A percentile compares a stretch with the other conserved stretches of the same genome.
Evolutionary conservation across 2,329 filamentous ascomycete genomes (phyloP).

Genomic region (Fusarium nisikadoi): DNA sequence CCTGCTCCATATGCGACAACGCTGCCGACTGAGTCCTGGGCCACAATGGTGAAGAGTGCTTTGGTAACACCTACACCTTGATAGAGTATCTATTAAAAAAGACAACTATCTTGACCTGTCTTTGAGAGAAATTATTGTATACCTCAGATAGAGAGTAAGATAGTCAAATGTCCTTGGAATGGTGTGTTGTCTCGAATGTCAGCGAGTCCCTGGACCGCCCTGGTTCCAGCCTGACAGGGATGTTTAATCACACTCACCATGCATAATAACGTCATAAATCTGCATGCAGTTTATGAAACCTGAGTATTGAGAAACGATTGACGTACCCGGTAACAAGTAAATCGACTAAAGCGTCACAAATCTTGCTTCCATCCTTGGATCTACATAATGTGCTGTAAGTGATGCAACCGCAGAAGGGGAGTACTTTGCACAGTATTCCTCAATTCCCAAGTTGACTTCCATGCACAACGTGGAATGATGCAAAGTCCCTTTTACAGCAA

Average conservation of each 20-base stretch:
- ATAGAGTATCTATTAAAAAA: neutral
- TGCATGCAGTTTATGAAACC: conserved; percentile 17
- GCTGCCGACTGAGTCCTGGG: neutral
- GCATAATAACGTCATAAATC: conserved; percentile 36
- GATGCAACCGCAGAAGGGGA: conserved; percentile 17
- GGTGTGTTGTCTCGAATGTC: neutral
- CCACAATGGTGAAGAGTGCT: neutral
- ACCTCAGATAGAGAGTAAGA: neutral
- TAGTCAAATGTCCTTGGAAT: no score
- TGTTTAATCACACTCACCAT: conserved; percentile 5
- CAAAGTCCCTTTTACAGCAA: neutral
- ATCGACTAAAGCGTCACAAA: conserved; percentile 9
- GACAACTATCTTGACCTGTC: neutral
- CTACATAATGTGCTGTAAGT: conserved; percentile 9
- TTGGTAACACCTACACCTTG: neutral
- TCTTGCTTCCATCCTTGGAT: conserved; percentile 10
- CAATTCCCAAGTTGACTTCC: neutral
- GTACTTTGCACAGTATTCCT: conserved; percentile 35
- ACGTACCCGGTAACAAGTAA: conserved; percentile 13
- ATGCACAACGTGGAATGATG: conserved; percentile 24
- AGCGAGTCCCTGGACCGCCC: neutral
- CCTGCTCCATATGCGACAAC: neutral
- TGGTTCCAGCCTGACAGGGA: conserved; percentile 1
- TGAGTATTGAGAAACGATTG: conserved; percentile 24
- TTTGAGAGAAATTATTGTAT: neutral